Percentiles rank a stretch among this genome's conserved stretches.
Conservation (phyloP, 2,329 filamentous ascomycete species). For the Colletotrichum euphorbiae region DNA sequence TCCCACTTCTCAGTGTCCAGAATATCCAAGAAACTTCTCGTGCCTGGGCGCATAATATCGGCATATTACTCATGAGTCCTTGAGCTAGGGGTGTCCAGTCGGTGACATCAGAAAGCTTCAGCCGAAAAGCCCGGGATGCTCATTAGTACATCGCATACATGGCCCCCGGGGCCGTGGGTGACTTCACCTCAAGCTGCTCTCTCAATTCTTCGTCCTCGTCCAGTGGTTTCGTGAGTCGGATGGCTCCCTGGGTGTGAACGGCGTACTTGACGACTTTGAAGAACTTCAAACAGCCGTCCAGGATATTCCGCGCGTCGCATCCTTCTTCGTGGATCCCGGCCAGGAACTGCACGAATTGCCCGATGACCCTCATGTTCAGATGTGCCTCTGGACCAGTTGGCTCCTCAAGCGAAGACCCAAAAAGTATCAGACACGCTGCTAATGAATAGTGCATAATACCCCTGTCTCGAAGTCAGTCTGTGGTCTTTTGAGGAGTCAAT, state of each 20-base stretch:
- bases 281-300: constrained; percentile 34
- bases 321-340: constrained; percentile 29
- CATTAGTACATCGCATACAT: neutral
- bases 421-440: constrained; percentile 20
- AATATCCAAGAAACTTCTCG: constrained; percentile 15
- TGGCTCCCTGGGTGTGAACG: constrained; percentile 23
- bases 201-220: constrained; percentile 26
- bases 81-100: constrained; percentile 35
- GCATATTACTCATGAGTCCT: constrained; percentile 32
- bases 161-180: neutral
- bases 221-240: constrained; percentile 8
- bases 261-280: constrained; percentile 32
- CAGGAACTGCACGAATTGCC: constrained; percentile 30
- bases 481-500: no score
- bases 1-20: constrained; percentile 7
- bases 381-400: constrained; percentile 20
- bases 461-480: constrained; percentile 1
- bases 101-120: constrained; percentile 24
- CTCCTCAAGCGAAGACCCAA: constrained; percentile 32
- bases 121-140: constrained; percentile 6
- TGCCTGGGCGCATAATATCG: constrained; percentile 2
- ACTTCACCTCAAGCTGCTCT: constrained; percentile 30
- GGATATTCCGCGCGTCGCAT: constrained; percentile 12
- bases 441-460: constrained; percentile 26
- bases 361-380: constrained; percentile 21